phyloP scores from a whole-genome alignment of 2,329 filamentous ascomycete species.

The Botrytis aclada region DNA sequence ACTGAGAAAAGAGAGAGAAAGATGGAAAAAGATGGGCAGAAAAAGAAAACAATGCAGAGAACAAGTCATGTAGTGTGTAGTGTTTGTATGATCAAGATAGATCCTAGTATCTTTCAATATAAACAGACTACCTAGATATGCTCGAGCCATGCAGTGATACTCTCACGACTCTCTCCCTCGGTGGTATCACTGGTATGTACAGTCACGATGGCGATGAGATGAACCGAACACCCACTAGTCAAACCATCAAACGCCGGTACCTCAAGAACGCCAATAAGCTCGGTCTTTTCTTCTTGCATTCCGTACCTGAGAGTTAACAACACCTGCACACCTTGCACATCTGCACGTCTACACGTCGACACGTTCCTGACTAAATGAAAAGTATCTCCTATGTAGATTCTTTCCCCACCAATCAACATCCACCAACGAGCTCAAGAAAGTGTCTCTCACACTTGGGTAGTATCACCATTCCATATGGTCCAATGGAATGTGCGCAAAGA shows the following conservation, averaged over 20 bases:
- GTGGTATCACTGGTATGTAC: background rate
- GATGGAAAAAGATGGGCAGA: background rate
- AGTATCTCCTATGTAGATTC: background rate
- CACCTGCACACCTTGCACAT: background rate
- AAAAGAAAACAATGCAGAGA: background rate
- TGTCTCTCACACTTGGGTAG: background rate
- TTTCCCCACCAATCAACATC: background rate
- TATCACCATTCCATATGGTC: background rate
- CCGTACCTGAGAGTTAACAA: background rate
- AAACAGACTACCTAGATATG: background rate
- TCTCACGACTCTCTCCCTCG: background rate
- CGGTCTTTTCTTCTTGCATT: background rate
- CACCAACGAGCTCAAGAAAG: background rate
- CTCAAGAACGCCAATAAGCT: background rate
- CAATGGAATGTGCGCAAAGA: background rate
- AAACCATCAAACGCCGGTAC: conserved; percentile 1
- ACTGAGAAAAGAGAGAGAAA: background rate
- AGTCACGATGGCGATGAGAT: background rate
- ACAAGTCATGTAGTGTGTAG: conserved; percentile 2
- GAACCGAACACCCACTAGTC: background rate
- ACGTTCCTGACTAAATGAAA: background rate
- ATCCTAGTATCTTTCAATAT: background rate
- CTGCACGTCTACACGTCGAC: background rate
- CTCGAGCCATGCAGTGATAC: background rate
- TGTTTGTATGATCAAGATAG: background rate